Conservation (phyloP, 768 basidiomycete genomes). For the Leccinum pellstonianum region DNA sequence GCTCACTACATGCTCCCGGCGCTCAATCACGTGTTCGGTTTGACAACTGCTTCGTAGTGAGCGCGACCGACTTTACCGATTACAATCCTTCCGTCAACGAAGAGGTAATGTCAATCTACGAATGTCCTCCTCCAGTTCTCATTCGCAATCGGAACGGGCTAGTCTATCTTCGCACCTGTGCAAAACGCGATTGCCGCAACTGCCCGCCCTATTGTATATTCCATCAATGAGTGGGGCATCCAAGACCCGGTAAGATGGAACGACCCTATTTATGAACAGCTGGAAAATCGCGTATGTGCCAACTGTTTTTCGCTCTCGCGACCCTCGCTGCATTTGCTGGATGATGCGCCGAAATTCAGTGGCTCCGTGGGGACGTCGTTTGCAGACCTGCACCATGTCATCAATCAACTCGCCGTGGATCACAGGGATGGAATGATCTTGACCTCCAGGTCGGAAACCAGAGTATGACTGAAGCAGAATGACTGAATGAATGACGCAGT, state of each 20-base stretch:
- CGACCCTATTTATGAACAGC: conserved; percentile 44
- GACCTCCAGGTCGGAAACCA: conserved; percentile 55
- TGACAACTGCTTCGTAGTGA: conserved; percentile 11
- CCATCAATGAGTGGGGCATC: conserved; percentile 50
- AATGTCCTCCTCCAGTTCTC: background rate
- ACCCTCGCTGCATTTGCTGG: background rate
- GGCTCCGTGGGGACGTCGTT: conserved; percentile 13
- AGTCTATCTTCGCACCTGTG: conserved; percentile 3
- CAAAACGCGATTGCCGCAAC: conserved; percentile 6
- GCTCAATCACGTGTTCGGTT: background rate
- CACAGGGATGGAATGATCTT: conserved; percentile 49
- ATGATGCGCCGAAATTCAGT: background rate
- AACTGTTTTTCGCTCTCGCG: background rate
- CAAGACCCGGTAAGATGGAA: conserved; percentile 52
- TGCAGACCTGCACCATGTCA: conserved; percentile 10
- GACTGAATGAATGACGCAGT: conserved; percentile 11
- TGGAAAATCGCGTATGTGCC: conserved; percentile 49
- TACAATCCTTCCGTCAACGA: background rate
- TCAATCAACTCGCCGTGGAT: conserved; percentile 36
- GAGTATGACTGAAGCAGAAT: conserved; percentile 33
- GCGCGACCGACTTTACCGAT: conserved; percentile 2
- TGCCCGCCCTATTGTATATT: conserved; percentile 39
- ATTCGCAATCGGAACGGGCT: background rate
- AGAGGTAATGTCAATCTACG: conserved; percentile 1
- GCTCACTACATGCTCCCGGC: background rate